A percentile compares a stretch with the other conserved stretches of the same genome.
phyloP scores from a whole-genome alignment of 768 basidiomycete genomes.

The Tricholoma furcatifolium region DNA sequence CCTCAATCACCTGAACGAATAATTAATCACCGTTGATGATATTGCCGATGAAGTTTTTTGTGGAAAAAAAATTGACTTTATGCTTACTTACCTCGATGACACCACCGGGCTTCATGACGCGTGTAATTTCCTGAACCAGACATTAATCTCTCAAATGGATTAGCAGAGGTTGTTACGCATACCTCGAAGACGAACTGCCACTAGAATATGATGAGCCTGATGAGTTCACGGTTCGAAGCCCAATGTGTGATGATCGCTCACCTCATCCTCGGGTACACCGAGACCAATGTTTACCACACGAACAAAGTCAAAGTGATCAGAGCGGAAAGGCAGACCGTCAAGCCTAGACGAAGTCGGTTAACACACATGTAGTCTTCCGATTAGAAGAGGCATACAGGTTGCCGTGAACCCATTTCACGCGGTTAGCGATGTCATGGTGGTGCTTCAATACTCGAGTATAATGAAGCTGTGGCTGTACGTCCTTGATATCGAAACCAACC shows the following conservation, averaged over 20 bases:
- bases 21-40: constrained; percentile 1
- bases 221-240: background rate
- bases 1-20: constrained; percentile 63
- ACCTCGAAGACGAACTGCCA: constrained; percentile 69
- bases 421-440: constrained; percentile 39
- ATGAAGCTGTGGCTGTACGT: constrained; percentile 51
- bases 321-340: constrained; percentile 60
- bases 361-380: constrained; percentile 2
- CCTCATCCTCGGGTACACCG: constrained; percentile 73
- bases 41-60: background rate
- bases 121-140: constrained; percentile 55
- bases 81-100: constrained; percentile 56
- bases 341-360: constrained; percentile 38
- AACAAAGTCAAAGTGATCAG: constrained; percentile 62
- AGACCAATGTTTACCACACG: constrained; percentile 63
- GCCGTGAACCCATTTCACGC: constrained; percentile 66
- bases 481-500: constrained; percentile 57
- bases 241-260: constrained; percentile 11
- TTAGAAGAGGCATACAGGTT: constrained; percentile 51
- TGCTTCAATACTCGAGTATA: constrained; percentile 27
- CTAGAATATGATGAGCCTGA: constrained; percentile 28
- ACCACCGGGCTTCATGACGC: constrained; percentile 62
- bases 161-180: constrained; percentile 13
- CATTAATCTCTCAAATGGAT: constrained; percentile 9
- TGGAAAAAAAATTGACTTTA: background rate